Evolutionary conservation across 2,329 filamentous ascomycete genomes (phyloP), one percentile per base, ranked within the genome.

Genomic region (Hymenoscyphus fraxineus): DNA sequence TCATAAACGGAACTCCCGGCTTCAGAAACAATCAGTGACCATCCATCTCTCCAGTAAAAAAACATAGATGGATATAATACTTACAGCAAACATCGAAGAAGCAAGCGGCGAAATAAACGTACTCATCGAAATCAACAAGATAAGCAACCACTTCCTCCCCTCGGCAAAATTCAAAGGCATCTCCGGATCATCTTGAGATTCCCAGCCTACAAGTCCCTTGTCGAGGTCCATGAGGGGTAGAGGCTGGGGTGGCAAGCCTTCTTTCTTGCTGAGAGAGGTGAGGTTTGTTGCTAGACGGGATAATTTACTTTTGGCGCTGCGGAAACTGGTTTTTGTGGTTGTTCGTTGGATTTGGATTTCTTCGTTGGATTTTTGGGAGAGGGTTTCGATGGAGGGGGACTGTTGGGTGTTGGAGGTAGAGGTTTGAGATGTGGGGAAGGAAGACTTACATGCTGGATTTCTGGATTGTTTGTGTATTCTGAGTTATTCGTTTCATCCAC

Each of bases 181-280:
- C 2, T 77, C 75, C 0, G 83, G 84, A 71, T 88, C 85, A 62
- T 83, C 79, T 70, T 84, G 82, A 44, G 78, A 74, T 3, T 88
- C 84, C 85, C 85, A 88, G 41, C 84, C 85, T 19, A 88, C 81
- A 64, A 87, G 71, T n/a, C 81, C 82, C 1, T 75, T 76, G 61
- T 78, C 78, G 22, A 88, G 80, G 67, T 87, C 79, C 19, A 79
- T 80, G 35, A 80, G 67, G 0, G 83, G 84, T n/a, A 76, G 65
- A 35, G 58, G 63, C 4, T 64, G 61, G 3, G 65, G 67, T 22
- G 67, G 59, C 32, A 73, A 60, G 19, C 68, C 64, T 41, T 67
- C 63, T 27, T 27, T 54, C 61, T 69, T 71, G 62, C 67, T 70
- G 58, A 59, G 69, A 3, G 64, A 65, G 3, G 68, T 69, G 31